Evolutionary conservation across 1,284 basidiomycete species (phyloP).

Genomic region (Hemileccinum hortonii): DNA sequence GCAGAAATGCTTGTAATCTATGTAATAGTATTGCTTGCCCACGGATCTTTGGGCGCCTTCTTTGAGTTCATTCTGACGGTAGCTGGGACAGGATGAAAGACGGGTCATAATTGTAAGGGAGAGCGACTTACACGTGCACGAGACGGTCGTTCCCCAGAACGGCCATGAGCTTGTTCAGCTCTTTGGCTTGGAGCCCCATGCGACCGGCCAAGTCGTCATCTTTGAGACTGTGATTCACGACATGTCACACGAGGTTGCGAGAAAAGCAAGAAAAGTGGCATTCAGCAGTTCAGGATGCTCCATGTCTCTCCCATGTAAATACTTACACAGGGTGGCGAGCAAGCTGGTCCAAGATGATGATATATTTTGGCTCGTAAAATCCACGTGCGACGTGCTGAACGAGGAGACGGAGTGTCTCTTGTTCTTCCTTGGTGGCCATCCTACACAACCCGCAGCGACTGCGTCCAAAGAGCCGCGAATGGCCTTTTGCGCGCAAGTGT

Average conservation of each 20-base stretch:
- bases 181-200: conserved; percentile 88
- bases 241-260: conserved; percentile 22
- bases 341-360: conserved; percentile 91
- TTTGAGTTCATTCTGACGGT: conserved; percentile 83
- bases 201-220: conserved; percentile 89
- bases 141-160: conserved; percentile 84
- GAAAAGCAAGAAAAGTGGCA: conserved; percentile 14
- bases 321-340: conserved; percentile 91
- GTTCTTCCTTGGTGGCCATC: conserved; percentile 73
- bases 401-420: conserved; percentile 73
- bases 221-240: conserved; percentile 63
- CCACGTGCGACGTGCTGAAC: conserved; percentile 91
- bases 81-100: conserved; percentile 43
- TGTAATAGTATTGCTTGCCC: conserved; percentile 90
- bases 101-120: neutral
- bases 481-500: too few species aligned
- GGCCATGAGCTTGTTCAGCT: conserved; percentile 89
- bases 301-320: conserved; percentile 28
- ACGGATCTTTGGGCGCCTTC: conserved; percentile 80
- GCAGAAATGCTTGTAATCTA: conserved; percentile 93
- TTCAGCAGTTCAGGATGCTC: conserved; percentile 17
- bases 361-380: conserved; percentile 93
- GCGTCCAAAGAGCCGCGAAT: too few species aligned
- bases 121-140: conserved; percentile 70
- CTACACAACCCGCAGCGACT: neutral